A percentile compares a stretch with the other conserved stretches of the same genome.
Conservation (phyloP, 441 rosid genomes). For the Cnidoscolus chayamansa region DNA sequence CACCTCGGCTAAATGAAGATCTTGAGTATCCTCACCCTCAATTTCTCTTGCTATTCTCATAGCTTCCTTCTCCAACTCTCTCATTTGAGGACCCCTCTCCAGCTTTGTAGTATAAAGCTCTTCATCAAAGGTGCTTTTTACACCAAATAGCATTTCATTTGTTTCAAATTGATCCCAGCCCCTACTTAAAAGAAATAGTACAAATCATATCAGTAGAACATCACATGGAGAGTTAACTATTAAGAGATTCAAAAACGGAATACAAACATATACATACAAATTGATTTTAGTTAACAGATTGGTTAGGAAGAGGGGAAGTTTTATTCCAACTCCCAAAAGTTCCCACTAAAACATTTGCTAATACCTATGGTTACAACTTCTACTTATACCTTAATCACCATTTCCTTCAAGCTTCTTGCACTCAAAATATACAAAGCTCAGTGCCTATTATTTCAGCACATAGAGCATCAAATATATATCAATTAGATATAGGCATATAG, state of each 20-base stretch:
- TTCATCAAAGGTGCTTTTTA: conserved; percentile 79
- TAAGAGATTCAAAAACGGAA: not conserved
- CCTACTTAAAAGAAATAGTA: conserved; percentile 34
- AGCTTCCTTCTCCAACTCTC: conserved; percentile 77
- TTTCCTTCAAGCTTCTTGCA: conserved; percentile 1
- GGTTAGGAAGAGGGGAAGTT: not conserved
- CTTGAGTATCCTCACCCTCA: conserved; percentile 81
- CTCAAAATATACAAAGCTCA: conserved; percentile 2
- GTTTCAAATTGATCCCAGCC: conserved; percentile 89
- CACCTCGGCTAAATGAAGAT: conserved; percentile 93
- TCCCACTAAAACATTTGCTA: not conserved
- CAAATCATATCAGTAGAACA: conserved; percentile 20
- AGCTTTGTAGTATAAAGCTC: conserved; percentile 86
- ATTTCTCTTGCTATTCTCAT: conserved; percentile 84
- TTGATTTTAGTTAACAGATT: not conserved
- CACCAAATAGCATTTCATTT: conserved; percentile 74
- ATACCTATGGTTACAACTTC: not conserved
- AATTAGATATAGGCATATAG: not conserved
- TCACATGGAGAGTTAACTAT: not conserved
- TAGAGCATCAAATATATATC: not conserved
- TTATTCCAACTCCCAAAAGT: not conserved
- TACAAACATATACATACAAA: not conserved
- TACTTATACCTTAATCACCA: not conserved
- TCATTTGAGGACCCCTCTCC: conserved; percentile 59
- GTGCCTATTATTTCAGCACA: not conserved